Base-by-base conservation (phyloP, 495 filamentous ascomycete genomes). In the Rhizodiscina lignyota region DNA sequence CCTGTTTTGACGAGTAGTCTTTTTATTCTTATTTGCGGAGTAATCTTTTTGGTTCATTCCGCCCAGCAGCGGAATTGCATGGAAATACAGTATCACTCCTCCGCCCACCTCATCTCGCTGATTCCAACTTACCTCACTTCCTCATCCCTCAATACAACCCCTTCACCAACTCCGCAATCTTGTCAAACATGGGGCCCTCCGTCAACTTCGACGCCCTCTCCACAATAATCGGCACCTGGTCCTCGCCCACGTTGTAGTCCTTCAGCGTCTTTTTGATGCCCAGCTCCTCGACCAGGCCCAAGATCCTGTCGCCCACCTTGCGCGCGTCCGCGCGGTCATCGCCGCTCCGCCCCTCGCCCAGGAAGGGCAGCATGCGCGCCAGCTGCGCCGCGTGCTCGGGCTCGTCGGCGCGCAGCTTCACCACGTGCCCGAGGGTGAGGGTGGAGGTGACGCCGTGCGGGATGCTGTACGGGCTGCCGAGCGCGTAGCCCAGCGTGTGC, bases 371-470 rank as follows among this genome's bases (percentile, higher is more conserved):
- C 21, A 57, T 44, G 18, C 63, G 42, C 5, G 62, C 61, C 20
- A 67, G 41, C 40, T 63, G 55, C 26, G 32, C 51, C 23, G 63
- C 63, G 37, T 55, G 55, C n/a, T 49, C 55, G 5, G 45, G 29
- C 5, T 49, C 49, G 32, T 50, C 28, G 0, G 61, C 54, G 44
- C 64, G 63, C 15, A 64, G 39, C 39, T 54, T 57, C 11, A 67
- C 48, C 3, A 66, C 62, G 19, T 58, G 56, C 3, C 55, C 57
- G 12, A 67, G 50, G 5, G 60, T 63, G 24, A 67, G 37, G 37
- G 61, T 64, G 5, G 51, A 57, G n/a, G 63, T 67, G 18, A 62
- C 55, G 5, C 63, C 63, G 35, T 67, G 63, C 5, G 65, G 65
- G 26, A 69, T 67, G 3, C 43, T 42, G 42, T 67, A 69, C 5